Evolutionary conservation across 2,329 filamentous ascomycete genomes (phyloP).

Genomic region (Kalaharituber pfeilii): DNA sequence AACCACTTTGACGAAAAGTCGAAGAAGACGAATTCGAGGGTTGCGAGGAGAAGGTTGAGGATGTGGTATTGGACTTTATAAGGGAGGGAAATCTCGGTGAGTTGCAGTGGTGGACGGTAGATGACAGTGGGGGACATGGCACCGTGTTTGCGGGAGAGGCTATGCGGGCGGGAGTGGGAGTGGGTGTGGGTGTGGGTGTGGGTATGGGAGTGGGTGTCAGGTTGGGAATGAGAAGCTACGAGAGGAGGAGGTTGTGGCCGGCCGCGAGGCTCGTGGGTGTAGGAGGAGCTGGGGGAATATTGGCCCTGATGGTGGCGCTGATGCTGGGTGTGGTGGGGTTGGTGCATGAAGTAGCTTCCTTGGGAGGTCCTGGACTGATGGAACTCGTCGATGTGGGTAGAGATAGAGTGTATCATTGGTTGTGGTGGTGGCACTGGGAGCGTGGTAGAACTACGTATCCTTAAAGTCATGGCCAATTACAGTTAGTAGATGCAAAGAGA

Average conservation of each 20-base stretch:
- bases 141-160: not conserved
- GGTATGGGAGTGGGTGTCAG: too few species aligned
- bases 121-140: not conserved
- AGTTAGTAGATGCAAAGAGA: too few species aligned
- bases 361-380: not conserved
- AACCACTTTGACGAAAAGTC: conserved; percentile 1
- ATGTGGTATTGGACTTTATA: not conserved
- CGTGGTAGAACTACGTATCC: not conserved
- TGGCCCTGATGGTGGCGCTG: not conserved
- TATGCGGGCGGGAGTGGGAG: not conserved
- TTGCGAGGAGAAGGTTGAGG: not conserved
- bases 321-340: not conserved
- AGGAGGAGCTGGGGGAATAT: not conserved
- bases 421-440: not conserved
- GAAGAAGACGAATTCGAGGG: not conserved
- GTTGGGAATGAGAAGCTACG: not conserved
- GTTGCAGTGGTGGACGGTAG: not conserved
- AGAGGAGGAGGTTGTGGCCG: not conserved
- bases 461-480: too few species aligned
- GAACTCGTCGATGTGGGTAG: not conserved
- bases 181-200: not conserved
- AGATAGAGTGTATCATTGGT: not conserved
- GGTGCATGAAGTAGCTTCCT: not conserved
- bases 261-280: not conserved
- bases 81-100: not conserved